A percentile compares a stretch with the other conserved stretches of the same genome.
Conservation (phyloP, 2,329 filamentous ascomycete genomes). For the Monilinia vaccinii-corymbosi region DNA sequence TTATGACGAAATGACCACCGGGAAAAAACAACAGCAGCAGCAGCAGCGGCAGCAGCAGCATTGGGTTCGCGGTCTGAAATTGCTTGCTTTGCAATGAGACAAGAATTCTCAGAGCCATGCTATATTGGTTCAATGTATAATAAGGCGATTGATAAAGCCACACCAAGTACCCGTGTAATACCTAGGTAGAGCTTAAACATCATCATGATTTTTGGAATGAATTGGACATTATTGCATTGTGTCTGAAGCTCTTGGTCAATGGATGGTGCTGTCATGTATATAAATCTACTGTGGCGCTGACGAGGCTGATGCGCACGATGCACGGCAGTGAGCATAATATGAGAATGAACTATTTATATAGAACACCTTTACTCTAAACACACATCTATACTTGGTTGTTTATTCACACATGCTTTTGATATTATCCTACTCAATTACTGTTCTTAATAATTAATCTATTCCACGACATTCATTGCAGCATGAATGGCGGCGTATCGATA, state of each 20-base stretch:
- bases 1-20: background rate
- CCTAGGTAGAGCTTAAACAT: background rate
- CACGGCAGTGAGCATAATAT: too few species aligned
- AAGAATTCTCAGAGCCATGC: background rate
- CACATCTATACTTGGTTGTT: constrained; percentile 1
- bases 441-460: background rate
- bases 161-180: background rate
- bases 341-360: background rate
- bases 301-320: background rate
- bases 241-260: background rate
- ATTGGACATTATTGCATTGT: background rate
- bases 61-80: background rate
- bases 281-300: background rate
- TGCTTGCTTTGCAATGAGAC: background rate
- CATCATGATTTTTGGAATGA: background rate
- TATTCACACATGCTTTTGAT: background rate
- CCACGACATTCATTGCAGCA: constrained; percentile 10
- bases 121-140: constrained; percentile 5
- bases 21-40: background rate
- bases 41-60: too few species aligned
- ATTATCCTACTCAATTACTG: background rate
- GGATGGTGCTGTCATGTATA: background rate
- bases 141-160: background rate
- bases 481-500: constrained; percentile 27
- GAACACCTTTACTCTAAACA: background rate